phyloP scores from a whole-genome alignment of 106 monocot genomes.

The Agapanthus africanus region DNA sequence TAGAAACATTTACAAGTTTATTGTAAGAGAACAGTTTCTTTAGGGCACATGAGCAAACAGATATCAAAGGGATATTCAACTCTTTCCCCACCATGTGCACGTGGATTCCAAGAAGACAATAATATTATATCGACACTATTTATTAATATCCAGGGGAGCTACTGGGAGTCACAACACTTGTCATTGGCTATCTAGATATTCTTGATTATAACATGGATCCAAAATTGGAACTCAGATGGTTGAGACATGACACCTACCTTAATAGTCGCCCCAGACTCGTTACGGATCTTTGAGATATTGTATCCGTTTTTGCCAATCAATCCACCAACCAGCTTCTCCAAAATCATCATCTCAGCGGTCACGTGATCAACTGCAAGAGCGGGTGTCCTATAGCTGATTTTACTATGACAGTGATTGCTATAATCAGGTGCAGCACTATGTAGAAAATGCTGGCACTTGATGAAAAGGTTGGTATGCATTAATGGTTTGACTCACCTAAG shows the following conservation, averaged over 20 bases:
- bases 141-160: neutral
- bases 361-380: slow-evolving; percentile 15
- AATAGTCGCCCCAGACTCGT: slow-evolving; percentile 9
- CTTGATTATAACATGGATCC: neutral
- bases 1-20: neutral
- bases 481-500: slow-evolving; percentile 3
- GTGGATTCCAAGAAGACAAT: neutral
- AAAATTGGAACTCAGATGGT: too few relatives aligned
- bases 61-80: too few relatives aligned
- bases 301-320: slow-evolving; percentile 16
- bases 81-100: neutral
- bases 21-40: neutral
- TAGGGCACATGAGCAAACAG: neutral
- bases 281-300: slow-evolving; percentile 12
- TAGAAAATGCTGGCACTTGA: neutral
- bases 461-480: neutral
- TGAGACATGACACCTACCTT: too few relatives aligned
- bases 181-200: neutral
- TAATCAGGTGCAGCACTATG: slow-evolving; percentile 3
- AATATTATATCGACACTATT: neutral
- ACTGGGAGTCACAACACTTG: neutral
- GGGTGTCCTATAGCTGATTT: slow-evolving; percentile 9
- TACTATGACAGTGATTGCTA: neutral
- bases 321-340: slow-evolving; percentile 10
- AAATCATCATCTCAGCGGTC: slow-evolving; percentile 8